These are phyloP conservation scores for Groenewaldozyma sp. DNA, from an alignment of 1,139 yeast species.

Conservation along the genomic window DNA sequence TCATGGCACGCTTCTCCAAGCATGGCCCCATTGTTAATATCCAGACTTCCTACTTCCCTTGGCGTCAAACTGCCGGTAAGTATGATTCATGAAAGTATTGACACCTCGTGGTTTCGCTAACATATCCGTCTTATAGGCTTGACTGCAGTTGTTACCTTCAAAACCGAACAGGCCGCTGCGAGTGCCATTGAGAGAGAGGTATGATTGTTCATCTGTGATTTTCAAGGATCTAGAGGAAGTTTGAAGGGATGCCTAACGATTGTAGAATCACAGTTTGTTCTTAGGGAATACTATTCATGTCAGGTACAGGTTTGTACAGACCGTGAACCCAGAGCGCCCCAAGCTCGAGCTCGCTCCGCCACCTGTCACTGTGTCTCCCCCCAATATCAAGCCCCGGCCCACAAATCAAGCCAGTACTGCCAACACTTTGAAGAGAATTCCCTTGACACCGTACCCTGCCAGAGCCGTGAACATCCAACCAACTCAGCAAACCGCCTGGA, in stretches of 20 bases:
- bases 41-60: background rate
- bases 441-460: background rate
- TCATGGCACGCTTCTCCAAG: constrained; percentile 47
- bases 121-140: too few species aligned
- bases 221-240: too few species aligned
- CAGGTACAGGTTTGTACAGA: constrained; percentile 52
- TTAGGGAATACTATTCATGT: constrained; percentile 71
- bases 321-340: constrained; percentile 6
- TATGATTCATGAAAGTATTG: too few species aligned
- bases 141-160: constrained; percentile 65
- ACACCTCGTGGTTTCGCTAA: too few species aligned
- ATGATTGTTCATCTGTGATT: too few species aligned
- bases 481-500: background rate
- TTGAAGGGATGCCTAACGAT: too few species aligned
- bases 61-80: too few species aligned
- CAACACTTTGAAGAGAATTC: background rate
- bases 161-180: constrained; percentile 40
- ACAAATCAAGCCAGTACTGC: background rate
- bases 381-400: too few species aligned
- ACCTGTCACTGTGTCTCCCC: constrained; percentile 17
- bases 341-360: constrained; percentile 21
- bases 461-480: background rate
- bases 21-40: constrained; percentile 54
- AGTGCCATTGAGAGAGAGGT: constrained; percentile 34
- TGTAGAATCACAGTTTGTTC: constrained; percentile 57